phyloP scores from a whole-genome alignment of 495 filamentous ascomycete genomes.

The Penicillium pancosmium region DNA sequence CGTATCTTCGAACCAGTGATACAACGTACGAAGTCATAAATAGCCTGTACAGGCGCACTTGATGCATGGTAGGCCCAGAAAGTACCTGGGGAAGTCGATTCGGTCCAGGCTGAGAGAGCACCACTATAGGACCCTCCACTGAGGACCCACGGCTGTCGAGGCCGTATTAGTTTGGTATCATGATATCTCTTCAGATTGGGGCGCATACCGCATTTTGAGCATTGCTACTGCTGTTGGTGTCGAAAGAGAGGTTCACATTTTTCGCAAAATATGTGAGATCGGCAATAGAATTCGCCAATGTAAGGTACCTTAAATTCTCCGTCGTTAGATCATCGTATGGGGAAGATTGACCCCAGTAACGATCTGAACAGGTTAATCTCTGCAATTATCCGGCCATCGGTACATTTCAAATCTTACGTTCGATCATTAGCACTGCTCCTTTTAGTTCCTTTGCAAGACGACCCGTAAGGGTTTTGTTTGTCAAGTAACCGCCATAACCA shows the following conservation, averaged over 20 bases:
- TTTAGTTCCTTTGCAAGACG: conserved; percentile 55
- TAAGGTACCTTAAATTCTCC: conserved; percentile 63
- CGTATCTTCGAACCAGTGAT: not conserved
- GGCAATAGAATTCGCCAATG: conserved; percentile 61
- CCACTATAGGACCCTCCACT: conserved; percentile 68
- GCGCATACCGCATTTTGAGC: conserved; percentile 49
- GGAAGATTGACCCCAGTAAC: conserved; percentile 65
- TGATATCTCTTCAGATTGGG: not conserved
- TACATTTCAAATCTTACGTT: conserved; percentile 46
- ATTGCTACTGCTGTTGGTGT: conserved; percentile 52
- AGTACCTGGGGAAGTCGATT: conserved; percentile 59
- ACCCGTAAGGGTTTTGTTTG: conserved; percentile 54
- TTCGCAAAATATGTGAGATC: conserved; percentile 67
- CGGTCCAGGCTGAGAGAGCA: conserved; percentile 64
- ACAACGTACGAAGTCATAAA: conserved; percentile 53
- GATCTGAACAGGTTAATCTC: conserved; percentile 36
- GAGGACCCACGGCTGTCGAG: conserved; percentile 60
- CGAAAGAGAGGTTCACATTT: conserved; percentile 60
- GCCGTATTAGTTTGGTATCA: not conserved
- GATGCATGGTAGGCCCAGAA: conserved; percentile 71
- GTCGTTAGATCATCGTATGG: conserved; percentile 57
- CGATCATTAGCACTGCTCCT: conserved; percentile 59
- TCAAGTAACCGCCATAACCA: conserved; percentile 49
- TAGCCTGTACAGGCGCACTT: conserved; percentile 64
- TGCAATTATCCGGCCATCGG: not conserved